Base-by-base conservation (phyloP, 2,329 filamentous ascomycete genomes). In the Ophiostoma pallidulum region DNA sequence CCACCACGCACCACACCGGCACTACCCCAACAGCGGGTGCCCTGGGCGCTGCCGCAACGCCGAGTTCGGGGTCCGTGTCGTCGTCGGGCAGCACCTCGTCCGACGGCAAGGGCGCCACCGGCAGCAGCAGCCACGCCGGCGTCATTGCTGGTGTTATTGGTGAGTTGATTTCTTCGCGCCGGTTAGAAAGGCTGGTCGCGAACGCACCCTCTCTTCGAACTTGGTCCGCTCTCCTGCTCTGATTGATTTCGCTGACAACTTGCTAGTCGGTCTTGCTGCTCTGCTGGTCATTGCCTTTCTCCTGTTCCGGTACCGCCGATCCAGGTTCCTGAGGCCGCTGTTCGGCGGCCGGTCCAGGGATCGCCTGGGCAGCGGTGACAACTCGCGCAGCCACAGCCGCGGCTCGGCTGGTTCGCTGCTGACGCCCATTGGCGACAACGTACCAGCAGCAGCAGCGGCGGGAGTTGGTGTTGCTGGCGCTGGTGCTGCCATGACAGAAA, bases 341-440 rank as follows among this genome's bases (percentile, higher is more conserved):
- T 47, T 43, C 33, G 45, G 36, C 35, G 29, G 39, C 38, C n/a
- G 39, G 26, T 10, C 14, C 29, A 44, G 4, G 26, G 8, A 45
- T 12, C 10, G 24, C 26, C 9, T 8, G 19, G 14, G 16, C 22
- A 22, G 32, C 18, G 8, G 14, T 1, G 24, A n/a, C n/a, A n/a
- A n/a, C n/a, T n/a, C 10, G n/a, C 45, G 16, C 3, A 19, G 41
- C n/a, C 7, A n/a, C 38, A 35, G 37, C 12, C 38, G 13, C 8
- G 22, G 19, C 6, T 47, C 45, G n/a, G 37, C 41, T 10, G n/a
- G 13, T 8, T 47, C 46, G 3, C 33, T 33, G 24, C 16, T 48
- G 33, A 36, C 48, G 24, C 48, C 68, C 65, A 43, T 67, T 61
- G 4, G 79, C 69, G 19, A 78, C 56, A 38, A 32, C 14, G 20